These are phyloP conservation scores for Pyracantha coccinea DNA, from an alignment of 331 rosid genomes.

Conservation along the genomic window DNA sequence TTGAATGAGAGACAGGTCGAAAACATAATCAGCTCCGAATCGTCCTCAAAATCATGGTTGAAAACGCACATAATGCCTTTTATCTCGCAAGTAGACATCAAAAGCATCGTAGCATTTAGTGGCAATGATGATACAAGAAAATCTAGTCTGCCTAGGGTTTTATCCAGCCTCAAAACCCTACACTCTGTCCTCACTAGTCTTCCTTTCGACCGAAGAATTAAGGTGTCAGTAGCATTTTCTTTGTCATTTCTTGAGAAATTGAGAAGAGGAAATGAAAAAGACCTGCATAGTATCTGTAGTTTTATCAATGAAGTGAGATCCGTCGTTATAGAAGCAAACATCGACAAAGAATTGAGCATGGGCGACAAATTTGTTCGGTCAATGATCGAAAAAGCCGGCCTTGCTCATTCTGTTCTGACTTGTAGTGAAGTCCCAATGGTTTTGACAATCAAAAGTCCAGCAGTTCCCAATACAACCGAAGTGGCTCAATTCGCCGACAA, in stretches of 20 bases:
- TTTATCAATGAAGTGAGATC: slow-evolving; percentile 32
- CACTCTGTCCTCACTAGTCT: slow-evolving; percentile 27
- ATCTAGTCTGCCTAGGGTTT: slow-evolving; percentile 25
- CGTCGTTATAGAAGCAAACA: slow-evolving; percentile 40
- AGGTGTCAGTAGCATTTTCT: slow-evolving; percentile 53
- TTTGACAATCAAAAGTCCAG: slow-evolving; percentile 32
- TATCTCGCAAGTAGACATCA: slow-evolving; percentile 30
- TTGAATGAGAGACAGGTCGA: slow-evolving; percentile 32
- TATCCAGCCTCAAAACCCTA: slow-evolving; percentile 30
- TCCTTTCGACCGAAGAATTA: slow-evolving; percentile 24
- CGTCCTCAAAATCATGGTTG: slow-evolving; percentile 28
- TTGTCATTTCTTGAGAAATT: slow-evolving; percentile 34
- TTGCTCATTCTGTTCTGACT: slow-evolving; percentile 37
- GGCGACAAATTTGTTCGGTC: slow-evolving; percentile 33
- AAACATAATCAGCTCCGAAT: slow-evolving; percentile 24
- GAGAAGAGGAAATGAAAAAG: slow-evolving; percentile 19
- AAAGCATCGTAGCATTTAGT: slow-evolving; percentile 33
- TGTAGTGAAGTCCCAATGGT: slow-evolving; percentile 41
- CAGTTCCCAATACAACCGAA: slow-evolving; percentile 30
- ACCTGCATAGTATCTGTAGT: slow-evolving; percentile 26
- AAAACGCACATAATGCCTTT: slow-evolving; percentile 28
- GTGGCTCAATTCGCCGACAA: slow-evolving; percentile 27
- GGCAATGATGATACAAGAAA: slow-evolving; percentile 22
- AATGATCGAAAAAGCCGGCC: slow-evolving; percentile 27
- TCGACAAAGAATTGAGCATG: slow-evolving; percentile 31